A percentile compares a stretch with the other conserved stretches of the same genome.
phyloP scores from a whole-genome alignment of 306 rosid genomes.

The Pyrus bretschneideri region DNA sequence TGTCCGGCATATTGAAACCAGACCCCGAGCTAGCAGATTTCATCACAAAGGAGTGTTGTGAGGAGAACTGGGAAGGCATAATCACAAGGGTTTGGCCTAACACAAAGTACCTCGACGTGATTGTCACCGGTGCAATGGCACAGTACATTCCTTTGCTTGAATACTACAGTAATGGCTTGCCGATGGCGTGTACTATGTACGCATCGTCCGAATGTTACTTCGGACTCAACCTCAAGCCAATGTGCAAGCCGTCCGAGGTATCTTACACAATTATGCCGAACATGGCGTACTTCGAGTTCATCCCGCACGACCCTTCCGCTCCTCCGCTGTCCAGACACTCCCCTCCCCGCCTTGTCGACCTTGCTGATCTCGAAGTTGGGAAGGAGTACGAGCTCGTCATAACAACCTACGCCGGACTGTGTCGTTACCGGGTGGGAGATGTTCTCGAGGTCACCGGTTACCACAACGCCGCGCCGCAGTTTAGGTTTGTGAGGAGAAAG shows the following conservation, averaged over 20 bases:
- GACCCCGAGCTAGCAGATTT: slow-evolving; percentile 50
- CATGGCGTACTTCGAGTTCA: slow-evolving; percentile 89
- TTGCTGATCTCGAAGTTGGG: slow-evolving; percentile 61
- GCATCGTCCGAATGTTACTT: slow-evolving; percentile 93
- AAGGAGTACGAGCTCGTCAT: slow-evolving; percentile 72
- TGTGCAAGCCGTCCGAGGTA: slow-evolving; percentile 61
- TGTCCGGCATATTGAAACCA: slow-evolving; percentile 43
- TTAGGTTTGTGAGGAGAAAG: slow-evolving; percentile 70
- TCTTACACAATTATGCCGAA: slow-evolving; percentile 92
- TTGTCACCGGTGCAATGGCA: slow-evolving; percentile 96
- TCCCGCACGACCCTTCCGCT: slow-evolving; percentile 44
- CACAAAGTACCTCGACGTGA: slow-evolving; percentile 78
- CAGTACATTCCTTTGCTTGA: slow-evolving; percentile 85
- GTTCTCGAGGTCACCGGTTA: slow-evolving; percentile 71
- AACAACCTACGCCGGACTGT: slow-evolving; percentile 69
- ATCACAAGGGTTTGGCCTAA: slow-evolving; percentile 85
- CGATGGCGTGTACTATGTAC: slow-evolving; percentile 80
- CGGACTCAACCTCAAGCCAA: slow-evolving; percentile 75
- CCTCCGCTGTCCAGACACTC: slow-evolving; percentile 38
- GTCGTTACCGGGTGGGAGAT: slow-evolving; percentile 86
- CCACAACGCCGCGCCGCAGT: slow-evolving; percentile 61
- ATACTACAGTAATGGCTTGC: slow-evolving; percentile 61
- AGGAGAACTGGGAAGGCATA: slow-evolving; percentile 66
- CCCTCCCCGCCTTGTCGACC: slow-evolving; percentile 61
- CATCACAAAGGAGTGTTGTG: slow-evolving; percentile 38